Conservation (phyloP, 768 basidiomycete species). For the Pisolithus microcarpus region DNA sequence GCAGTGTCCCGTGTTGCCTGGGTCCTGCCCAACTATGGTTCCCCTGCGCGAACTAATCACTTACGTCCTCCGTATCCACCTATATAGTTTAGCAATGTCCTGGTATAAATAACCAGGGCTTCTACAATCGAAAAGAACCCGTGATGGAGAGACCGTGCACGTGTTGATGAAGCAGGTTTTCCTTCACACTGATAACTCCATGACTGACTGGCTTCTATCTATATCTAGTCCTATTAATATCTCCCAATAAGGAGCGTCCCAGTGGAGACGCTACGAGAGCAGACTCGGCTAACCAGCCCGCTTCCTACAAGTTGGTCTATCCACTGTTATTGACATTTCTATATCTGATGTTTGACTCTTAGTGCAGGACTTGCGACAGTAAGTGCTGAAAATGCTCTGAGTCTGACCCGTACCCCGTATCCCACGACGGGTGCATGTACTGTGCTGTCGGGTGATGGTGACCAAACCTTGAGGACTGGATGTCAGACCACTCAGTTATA, state of each 20-base stretch:
- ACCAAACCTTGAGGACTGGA: not conserved
- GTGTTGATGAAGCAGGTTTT: constrained; percentile 42
- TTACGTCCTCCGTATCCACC: too few relatives aligned
- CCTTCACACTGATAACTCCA: too few relatives aligned
- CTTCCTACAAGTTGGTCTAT: constrained; percentile 46
- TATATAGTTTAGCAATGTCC: too few relatives aligned
- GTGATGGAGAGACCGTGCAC: constrained; percentile 9
- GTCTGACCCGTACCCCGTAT: too few relatives aligned
- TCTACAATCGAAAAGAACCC: too few relatives aligned
- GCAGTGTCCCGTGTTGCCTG: too few relatives aligned
- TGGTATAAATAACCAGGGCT: too few relatives aligned
- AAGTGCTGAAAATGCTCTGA: too few relatives aligned
- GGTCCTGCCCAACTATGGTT: too few relatives aligned
- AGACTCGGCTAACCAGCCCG: constrained; percentile 58
- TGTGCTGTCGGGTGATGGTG: not conserved
- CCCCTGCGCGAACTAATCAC: too few relatives aligned
- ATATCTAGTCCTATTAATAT: constrained; percentile 54
- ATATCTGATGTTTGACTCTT: not conserved
- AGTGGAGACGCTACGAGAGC: constrained; percentile 42
- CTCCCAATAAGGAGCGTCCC: constrained; percentile 52
- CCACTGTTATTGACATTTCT: not conserved
- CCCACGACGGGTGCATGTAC: too few relatives aligned
- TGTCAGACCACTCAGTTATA: not conserved
- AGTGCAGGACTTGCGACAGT: constrained; percentile 55
- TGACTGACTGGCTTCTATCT: not conserved